phyloP scores from a whole-genome alignment of 306 rosid genomes.

The Vigna unguiculata region DNA sequence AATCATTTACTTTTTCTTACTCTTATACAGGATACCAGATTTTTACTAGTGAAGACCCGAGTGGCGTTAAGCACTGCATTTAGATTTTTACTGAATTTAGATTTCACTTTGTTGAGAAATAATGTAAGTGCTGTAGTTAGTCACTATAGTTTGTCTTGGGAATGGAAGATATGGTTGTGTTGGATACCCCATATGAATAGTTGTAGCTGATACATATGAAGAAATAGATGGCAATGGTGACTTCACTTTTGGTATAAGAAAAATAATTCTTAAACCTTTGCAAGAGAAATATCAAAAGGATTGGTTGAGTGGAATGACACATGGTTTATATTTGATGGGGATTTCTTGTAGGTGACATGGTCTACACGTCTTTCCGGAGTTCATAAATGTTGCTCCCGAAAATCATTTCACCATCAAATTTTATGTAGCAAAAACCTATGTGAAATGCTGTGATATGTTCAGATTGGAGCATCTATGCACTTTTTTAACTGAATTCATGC shows the following conservation, averaged over 20 bases:
- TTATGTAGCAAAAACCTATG: background rate
- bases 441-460: background rate
- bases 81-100: constrained; percentile 32
- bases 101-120: constrained; percentile 26
- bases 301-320: background rate
- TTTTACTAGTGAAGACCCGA: background rate
- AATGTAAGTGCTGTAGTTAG: constrained; percentile 33
- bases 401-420: background rate
- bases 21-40: constrained; percentile 30
- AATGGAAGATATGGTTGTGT: constrained; percentile 11
- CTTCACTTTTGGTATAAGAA: constrained; percentile 20
- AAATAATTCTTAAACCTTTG: background rate
- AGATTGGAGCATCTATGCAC: background rate
- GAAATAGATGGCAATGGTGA: constrained; percentile 23
- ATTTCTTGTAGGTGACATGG: background rate
- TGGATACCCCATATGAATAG: constrained; percentile 15
- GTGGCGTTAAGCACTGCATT: constrained; percentile 1
- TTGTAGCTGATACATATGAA: background rate
- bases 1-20: constrained; percentile 15
- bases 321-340: background rate
- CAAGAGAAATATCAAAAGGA: background rate
- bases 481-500: background rate
- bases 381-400: too few species aligned
- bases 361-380: background rate
- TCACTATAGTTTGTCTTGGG: constrained; percentile 9